Evolutionary conservation across 1,139 yeast genomes (phyloP).

Genomic region (Blastobotrys apis): DNA sequence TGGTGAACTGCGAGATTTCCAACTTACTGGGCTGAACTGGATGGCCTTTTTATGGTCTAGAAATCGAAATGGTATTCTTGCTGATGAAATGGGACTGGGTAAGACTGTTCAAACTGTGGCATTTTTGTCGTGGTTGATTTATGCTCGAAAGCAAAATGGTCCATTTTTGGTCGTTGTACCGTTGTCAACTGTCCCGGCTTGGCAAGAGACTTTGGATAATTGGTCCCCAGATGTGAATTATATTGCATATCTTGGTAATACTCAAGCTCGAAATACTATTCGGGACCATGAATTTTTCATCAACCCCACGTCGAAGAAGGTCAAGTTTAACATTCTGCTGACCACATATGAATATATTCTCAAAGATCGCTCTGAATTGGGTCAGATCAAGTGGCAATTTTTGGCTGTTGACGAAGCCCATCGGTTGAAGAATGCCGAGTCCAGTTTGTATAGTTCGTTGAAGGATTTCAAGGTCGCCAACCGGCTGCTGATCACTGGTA

Average conservation of each 20-base stretch:
- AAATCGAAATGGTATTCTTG: slow-evolving; percentile 94
- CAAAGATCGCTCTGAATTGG: slow-evolving; percentile 78
- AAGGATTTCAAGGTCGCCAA: slow-evolving; percentile 78
- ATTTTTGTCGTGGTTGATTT: slow-evolving; percentile 88
- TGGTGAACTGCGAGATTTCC: slow-evolving; percentile 94
- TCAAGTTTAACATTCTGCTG: slow-evolving; percentile 80
- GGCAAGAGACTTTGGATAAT: slow-evolving; percentile 97
- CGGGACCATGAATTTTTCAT: slow-evolving; percentile 81
- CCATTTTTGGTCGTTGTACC: slow-evolving; percentile 97
- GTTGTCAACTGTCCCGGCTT: slow-evolving; percentile 91
- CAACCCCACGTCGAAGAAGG: slow-evolving; percentile 47
- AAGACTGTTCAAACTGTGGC: slow-evolving; percentile 97
- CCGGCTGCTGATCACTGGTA: slow-evolving; percentile 90
- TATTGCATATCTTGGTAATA: slow-evolving; percentile 88
- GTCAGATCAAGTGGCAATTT: slow-evolving; percentile 88
- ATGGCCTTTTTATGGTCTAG: slow-evolving; percentile 99
- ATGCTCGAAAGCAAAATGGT: slow-evolving; percentile 92
- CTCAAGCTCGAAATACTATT: slow-evolving; percentile 75
- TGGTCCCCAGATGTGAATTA: slow-evolving; percentile 98
- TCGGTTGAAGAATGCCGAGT: slow-evolving; percentile 88
- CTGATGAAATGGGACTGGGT: slow-evolving; percentile 99
- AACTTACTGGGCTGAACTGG: slow-evolving; percentile 97
- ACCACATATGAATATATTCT: slow-evolving; percentile 95
- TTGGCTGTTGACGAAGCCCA: slow-evolving; percentile 99
- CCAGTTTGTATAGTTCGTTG: slow-evolving; percentile 85